phyloP scores from a whole-genome alignment of 495 filamentous ascomycete species.

The Bombardia bombarda region DNA sequence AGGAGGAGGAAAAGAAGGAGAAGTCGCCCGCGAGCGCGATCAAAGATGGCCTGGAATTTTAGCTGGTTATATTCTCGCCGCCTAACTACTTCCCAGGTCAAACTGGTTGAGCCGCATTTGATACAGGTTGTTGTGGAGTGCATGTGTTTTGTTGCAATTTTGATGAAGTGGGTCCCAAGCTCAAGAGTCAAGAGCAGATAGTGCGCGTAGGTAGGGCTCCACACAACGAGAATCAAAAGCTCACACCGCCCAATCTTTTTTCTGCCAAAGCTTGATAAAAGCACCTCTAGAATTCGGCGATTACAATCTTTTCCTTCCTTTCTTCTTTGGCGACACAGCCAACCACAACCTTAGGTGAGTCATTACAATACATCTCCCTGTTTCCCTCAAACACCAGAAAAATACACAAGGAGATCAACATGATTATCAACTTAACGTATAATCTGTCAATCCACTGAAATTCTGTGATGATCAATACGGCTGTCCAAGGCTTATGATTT shows the following conservation, averaged over 20 bases:
- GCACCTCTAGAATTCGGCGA: not conserved
- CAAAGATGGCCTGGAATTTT: conserved; percentile 28
- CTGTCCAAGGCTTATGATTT: conserved; percentile 26
- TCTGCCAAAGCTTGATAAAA: conserved; percentile 14
- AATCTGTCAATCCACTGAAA: conserved; percentile 38
- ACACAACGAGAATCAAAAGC: no score
- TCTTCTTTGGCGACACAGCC: conserved; percentile 12
- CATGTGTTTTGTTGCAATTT: no score
- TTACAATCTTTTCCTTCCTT: conserved; percentile 5
- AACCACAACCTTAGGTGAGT: conserved; percentile 20
- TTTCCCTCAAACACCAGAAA: not conserved
- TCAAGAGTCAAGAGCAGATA: no score
- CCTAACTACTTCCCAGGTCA: no score
- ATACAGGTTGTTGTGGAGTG: no score
- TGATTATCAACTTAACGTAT: conserved; percentile 29
- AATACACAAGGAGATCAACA: conserved; percentile 10
- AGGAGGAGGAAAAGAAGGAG: conserved; percentile 66
- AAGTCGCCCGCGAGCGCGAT: conserved; percentile 28
- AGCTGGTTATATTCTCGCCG: no score
- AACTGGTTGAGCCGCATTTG: no score
- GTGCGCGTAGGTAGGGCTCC: no score
- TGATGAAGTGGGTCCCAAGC: no score
- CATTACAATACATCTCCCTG: not conserved
- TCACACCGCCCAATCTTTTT: conserved; percentile 9
- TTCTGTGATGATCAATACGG: conserved; percentile 28